These are phyloP conservation scores for Halophytophthora polymorphica DNA, from an alignment of 352 stramenopile species.

Conservation along the genomic window DNA sequence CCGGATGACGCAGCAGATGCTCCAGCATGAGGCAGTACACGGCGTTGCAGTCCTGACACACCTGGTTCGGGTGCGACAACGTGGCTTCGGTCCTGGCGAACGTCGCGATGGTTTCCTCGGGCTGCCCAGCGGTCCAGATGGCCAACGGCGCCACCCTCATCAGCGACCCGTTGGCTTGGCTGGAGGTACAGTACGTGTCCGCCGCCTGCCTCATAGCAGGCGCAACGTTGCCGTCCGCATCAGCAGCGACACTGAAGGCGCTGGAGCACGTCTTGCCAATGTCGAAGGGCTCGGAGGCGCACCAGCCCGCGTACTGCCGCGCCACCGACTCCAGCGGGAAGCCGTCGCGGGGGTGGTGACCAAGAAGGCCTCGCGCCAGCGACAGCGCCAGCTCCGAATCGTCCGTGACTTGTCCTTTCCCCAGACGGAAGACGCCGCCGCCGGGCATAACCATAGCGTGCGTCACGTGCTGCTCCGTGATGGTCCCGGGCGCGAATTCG, in stretches of 20 bases:
- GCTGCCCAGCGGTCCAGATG: slow-evolving; percentile 29
- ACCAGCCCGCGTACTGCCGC: slow-evolving; percentile 35
- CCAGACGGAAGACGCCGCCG: slow-evolving; percentile 36
- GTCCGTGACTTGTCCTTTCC: slow-evolving; percentile 55
- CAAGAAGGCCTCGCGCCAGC: slow-evolving; percentile 30
- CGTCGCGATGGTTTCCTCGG: slow-evolving; percentile 24
- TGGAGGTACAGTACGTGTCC: slow-evolving; percentile 17
- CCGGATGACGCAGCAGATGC: slow-evolving; percentile 36
- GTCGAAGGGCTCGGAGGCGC: slow-evolving; percentile 36
- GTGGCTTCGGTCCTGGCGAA: slow-evolving; percentile 36
- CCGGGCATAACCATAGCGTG: slow-evolving; percentile 49
- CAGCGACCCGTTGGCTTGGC: slow-evolving; percentile 52
- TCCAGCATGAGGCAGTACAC: slow-evolving; percentile 54
- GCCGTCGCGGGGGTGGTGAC: slow-evolving; percentile 16
- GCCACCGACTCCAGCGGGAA: slow-evolving; percentile 43
- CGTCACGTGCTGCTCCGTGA: slow-evolving; percentile 21
- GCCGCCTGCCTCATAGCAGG: slow-evolving; percentile 26
- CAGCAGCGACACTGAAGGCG: slow-evolving; percentile 28
- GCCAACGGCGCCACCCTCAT: slow-evolving; percentile 51
- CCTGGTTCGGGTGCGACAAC: slow-evolving; percentile 45
- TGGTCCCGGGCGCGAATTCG: slow-evolving; percentile 35
- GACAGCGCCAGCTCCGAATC: slow-evolving; percentile 59
- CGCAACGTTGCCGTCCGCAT: slow-evolving; percentile 16
- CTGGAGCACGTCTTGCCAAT: slow-evolving; percentile 50
- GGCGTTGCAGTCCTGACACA: slow-evolving; percentile 61